Evolutionary conservation across 805 yeast genomes (phyloP).

Genomic region (Cyberlindnera xylosilytica): DNA sequence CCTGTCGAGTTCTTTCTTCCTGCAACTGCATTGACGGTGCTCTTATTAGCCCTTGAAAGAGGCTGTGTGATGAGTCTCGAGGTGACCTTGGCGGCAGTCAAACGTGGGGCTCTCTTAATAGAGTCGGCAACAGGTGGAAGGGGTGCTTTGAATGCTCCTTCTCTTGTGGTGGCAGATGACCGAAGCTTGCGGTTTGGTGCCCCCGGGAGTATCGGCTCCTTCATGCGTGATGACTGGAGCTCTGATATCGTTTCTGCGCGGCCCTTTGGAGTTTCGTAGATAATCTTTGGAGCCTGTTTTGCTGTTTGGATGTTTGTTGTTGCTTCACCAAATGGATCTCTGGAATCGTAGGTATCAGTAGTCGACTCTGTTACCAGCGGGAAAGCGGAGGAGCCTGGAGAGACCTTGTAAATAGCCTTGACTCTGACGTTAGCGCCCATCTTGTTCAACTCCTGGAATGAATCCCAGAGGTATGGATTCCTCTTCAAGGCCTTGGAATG

Average conservation of each 20-base stretch:
- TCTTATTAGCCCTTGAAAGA: conserved; percentile 19
- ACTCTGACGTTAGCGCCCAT: conserved; percentile 70
- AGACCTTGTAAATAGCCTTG: conserved; percentile 44
- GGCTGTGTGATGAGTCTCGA: conserved; percentile 47
- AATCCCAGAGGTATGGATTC: conserved; percentile 85
- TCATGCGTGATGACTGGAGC: conserved; percentile 40
- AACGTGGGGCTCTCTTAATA: conserved; percentile 27
- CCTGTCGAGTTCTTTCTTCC: conserved; percentile 11
- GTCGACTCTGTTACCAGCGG: conserved; percentile 9
- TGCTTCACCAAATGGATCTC: conserved; percentile 30
- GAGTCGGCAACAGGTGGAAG: conserved; percentile 21
- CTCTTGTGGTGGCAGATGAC: conserved; percentile 15
- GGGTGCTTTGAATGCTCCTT: conserved; percentile 20
- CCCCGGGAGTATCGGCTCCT: conserved; percentile 33
- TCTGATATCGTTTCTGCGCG: conserved; percentile 24
- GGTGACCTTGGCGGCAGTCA: conserved; percentile 43
- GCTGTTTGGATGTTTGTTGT: conserved; percentile 16
- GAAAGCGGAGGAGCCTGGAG: conserved; percentile 16
- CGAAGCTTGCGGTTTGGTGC: conserved; percentile 38
- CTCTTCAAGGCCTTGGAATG: conserved; percentile 66
- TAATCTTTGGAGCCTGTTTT: conserved; percentile 15
- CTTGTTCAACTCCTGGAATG: conserved; percentile 70
- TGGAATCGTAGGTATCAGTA: conserved; percentile 12
- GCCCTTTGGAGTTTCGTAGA: conserved; percentile 20
- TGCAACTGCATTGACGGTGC: conserved; percentile 7